Conservation (phyloP, 306 rosid species). For the Pterocarpus santalinus region DNA sequence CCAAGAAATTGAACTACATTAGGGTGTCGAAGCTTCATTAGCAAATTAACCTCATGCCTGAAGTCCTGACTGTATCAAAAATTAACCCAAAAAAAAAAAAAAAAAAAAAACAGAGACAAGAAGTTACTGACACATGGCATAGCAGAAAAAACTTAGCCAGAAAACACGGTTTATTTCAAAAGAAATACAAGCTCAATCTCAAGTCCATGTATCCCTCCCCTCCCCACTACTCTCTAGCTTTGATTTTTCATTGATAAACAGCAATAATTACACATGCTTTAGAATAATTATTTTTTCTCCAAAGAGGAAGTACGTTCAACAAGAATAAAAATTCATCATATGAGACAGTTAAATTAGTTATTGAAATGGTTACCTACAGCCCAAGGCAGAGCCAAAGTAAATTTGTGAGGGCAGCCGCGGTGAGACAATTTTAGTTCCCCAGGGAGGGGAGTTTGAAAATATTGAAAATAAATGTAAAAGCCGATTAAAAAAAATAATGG, state of each 20-base stretch:
- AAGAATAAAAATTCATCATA: not conserved
- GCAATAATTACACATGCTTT: not conserved
- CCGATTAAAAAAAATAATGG: too few species aligned
- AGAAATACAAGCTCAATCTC: constrained; percentile 25
- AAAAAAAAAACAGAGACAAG: not conserved
- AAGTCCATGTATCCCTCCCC: constrained; percentile 2
- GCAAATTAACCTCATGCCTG: constrained; percentile 89
- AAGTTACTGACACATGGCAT: constrained; percentile 19
- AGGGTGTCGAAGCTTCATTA: constrained; percentile 97
- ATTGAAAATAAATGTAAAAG: too few species aligned
- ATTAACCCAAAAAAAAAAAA: not conserved
- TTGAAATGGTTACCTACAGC: constrained; percentile 8
- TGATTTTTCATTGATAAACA: constrained; percentile 39
- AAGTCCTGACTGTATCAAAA: constrained; percentile 80
- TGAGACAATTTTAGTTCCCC: too few species aligned
- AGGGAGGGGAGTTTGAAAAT: too few species aligned
- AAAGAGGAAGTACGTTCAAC: constrained; percentile 24
- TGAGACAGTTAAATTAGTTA: constrained; percentile 2
- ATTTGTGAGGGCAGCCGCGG: not conserved
- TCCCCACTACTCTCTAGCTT: not conserved
- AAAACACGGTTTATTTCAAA: constrained; percentile 9
- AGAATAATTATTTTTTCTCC: constrained; percentile 1
- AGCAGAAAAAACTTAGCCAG: constrained; percentile 32
- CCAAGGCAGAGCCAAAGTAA: not conserved
- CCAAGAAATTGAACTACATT: constrained; percentile 96